Evolutionary conservation across 306 rosid genomes (phyloP).

Genomic region (Prinsepia uniflora): DNA sequence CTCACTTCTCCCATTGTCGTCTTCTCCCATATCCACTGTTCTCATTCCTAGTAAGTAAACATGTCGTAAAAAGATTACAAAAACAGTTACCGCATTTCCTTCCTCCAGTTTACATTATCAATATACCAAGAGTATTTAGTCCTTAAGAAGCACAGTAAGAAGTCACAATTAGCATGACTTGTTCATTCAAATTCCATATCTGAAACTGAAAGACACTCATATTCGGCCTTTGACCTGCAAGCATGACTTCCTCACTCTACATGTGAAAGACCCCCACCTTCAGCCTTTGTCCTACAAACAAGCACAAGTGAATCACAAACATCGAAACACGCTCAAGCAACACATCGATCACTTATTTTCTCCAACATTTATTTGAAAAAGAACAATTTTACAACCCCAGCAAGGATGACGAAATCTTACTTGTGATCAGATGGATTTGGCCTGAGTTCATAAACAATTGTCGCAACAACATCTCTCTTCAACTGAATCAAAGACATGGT

Average conservation of each 20-base stretch:
- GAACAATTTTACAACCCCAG: background rate
- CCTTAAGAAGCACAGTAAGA: background rate
- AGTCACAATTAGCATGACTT: background rate
- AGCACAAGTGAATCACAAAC: slow-evolving; percentile 3
- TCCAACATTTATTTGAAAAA: background rate
- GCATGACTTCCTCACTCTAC: slow-evolving; percentile 38
- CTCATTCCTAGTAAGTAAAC: no score
- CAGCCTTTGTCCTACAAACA: slow-evolving; percentile 66
- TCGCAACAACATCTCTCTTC: slow-evolving; percentile 86
- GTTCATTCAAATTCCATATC: background rate
- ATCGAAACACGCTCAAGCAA: background rate
- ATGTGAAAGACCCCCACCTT: slow-evolving; percentile 76
- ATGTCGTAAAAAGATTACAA: background rate
- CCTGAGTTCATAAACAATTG: slow-evolving; percentile 80
- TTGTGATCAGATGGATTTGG: slow-evolving; percentile 99
- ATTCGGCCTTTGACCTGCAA: background rate
- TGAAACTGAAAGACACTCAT: no score
- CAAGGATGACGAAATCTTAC: slow-evolving; percentile 41
- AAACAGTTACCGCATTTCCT: background rate
- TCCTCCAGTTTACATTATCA: background rate
- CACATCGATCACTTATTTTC: background rate
- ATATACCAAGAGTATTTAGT: background rate
- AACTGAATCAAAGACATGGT: slow-evolving; percentile 40
- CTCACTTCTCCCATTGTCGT: no score
- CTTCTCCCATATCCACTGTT: no score